These are phyloP conservation scores for Heterobasidion annosum DNA, from an alignment of 1,284 basidiomycete species.

Conservation along the genomic window DNA sequence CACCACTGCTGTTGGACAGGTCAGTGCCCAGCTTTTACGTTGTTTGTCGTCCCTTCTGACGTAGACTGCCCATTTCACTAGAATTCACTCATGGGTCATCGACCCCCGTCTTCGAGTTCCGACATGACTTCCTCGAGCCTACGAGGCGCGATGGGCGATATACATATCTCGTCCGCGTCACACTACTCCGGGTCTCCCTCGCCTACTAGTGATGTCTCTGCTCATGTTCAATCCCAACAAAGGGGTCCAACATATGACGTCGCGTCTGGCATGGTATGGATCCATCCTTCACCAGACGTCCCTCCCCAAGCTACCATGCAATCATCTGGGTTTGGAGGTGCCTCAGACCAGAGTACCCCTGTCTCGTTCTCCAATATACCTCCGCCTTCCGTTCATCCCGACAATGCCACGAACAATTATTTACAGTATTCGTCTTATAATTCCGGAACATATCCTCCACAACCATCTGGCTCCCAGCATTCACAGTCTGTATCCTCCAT, in stretches of 20 bases:
- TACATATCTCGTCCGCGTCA: slow-evolving; percentile 29
- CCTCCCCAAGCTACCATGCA: slow-evolving; percentile 7
- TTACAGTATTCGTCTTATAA: slow-evolving; percentile 16
- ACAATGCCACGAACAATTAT: slow-evolving; percentile 12
- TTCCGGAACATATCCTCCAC: slow-evolving; percentile 16
- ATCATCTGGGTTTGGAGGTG: slow-evolving; percentile 7
- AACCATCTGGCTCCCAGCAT: slow-evolving; percentile 10
- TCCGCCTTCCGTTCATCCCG: slow-evolving; percentile 6
- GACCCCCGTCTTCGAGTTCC: slow-evolving; percentile 24
- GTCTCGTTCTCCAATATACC: slow-evolving; percentile 10
- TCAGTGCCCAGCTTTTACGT: background rate
- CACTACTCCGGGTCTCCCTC: slow-evolving; percentile 21
- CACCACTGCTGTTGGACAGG: background rate
- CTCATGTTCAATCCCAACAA: slow-evolving; percentile 5
- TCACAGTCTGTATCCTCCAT: background rate
- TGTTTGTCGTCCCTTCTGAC: background rate
- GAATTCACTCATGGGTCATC: slow-evolving; percentile 3
- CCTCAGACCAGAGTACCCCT: slow-evolving; percentile 2
- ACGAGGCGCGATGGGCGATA: slow-evolving; percentile 52
- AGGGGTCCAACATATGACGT: slow-evolving; percentile 8
- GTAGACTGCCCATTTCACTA: background rate
- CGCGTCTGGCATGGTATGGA: slow-evolving; percentile 13
- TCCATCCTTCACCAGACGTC: slow-evolving; percentile 9
- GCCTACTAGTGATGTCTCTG: slow-evolving; percentile 18
- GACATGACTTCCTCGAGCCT: slow-evolving; percentile 43